Evolutionary conservation across 257 asterid species (phyloP).

Genomic region (Solanum pimpinellifolium): DNA sequence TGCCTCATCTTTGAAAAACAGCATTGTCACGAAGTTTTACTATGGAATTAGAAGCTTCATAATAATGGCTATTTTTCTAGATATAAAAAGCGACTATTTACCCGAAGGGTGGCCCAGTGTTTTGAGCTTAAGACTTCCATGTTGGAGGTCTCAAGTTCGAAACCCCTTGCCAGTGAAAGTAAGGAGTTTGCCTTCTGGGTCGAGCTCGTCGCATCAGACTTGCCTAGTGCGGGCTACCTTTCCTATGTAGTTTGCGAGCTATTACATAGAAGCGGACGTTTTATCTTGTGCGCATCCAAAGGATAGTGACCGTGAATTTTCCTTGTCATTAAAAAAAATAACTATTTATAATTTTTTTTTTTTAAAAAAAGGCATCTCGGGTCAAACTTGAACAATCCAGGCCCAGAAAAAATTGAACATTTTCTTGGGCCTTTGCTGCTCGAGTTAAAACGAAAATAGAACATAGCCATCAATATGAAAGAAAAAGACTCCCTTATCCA

Average conservation of each 20-base stretch:
- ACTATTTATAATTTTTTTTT: not conserved
- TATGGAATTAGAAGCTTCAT: not conserved
- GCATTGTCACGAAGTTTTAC: not conserved
- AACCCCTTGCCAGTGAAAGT: too few relatives aligned
- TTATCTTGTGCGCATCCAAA: too few relatives aligned
- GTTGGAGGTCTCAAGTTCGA: too few relatives aligned
- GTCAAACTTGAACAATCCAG: not conserved
- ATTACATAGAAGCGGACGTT: too few relatives aligned
- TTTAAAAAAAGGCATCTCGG: not conserved
- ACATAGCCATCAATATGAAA: not conserved
- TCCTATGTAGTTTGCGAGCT: too few relatives aligned
- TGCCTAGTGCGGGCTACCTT: too few relatives aligned
- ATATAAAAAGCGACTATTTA: not conserved
- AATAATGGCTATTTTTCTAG: not conserved
- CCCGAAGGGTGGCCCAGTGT: too few relatives aligned
- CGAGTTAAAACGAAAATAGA: not conserved
- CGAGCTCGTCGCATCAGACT: too few relatives aligned
- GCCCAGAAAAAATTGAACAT: not conserved
- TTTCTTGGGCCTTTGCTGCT: not conserved
- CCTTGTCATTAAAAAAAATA: too few relatives aligned
- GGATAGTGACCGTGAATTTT: fast-evolving
- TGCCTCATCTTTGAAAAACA: not conserved
- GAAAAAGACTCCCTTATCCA: not conserved
- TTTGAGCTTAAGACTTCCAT: too few relatives aligned
- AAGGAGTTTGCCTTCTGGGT: too few relatives aligned